These are phyloP conservation scores for Erodium maritimum DNA, from an alignment of 345 rosid species.

Conservation along the genomic window DNA sequence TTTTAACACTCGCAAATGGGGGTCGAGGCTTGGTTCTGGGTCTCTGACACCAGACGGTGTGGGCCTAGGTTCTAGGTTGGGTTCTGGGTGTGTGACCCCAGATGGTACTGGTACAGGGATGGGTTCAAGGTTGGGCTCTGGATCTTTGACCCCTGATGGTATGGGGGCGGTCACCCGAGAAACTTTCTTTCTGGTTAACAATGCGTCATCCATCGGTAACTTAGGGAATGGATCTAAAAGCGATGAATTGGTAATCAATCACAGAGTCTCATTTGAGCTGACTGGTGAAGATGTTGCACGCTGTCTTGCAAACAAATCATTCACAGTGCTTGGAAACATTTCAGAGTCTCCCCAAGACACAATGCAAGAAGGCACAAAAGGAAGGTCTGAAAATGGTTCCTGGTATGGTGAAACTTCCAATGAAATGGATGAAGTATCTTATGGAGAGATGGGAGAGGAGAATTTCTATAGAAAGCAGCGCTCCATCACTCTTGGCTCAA, in stretches of 20 bases:
- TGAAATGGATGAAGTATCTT: constrained; percentile 16
- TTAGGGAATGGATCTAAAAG: constrained; percentile 32
- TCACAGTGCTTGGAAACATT: constrained; percentile 21
- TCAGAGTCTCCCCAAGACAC: constrained; percentile 22
- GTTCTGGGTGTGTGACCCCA: constrained; percentile 71
- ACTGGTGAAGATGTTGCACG: constrained; percentile 94
- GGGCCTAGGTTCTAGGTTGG: constrained; percentile 65
- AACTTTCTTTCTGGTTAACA: constrained; percentile 22
- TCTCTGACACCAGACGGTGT: constrained; percentile 65
- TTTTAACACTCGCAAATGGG: constrained; percentile 66
- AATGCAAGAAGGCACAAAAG: constrained; percentile 10
- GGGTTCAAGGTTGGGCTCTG: constrained; percentile 56
- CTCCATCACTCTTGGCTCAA: constrained; percentile 67
- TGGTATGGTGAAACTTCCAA: constrained; percentile 16
- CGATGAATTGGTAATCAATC: constrained; percentile 31
- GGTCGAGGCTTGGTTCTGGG: constrained; percentile 81
- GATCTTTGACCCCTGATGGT: constrained; percentile 60
- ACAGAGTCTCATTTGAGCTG: constrained; percentile 86
- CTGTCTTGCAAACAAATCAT: constrained; percentile 56
- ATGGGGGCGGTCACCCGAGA: constrained; percentile 30
- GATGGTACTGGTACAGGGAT: constrained; percentile 44
- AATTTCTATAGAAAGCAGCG: constrained; percentile 43
- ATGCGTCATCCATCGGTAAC: constrained; percentile 37
- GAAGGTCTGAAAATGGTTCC: constrained; percentile 12
- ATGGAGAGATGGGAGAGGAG: constrained; percentile 32